Conservation (phyloP, 2,329 filamentous ascomycete species). For the Pseudocercospora cruenta region DNA sequence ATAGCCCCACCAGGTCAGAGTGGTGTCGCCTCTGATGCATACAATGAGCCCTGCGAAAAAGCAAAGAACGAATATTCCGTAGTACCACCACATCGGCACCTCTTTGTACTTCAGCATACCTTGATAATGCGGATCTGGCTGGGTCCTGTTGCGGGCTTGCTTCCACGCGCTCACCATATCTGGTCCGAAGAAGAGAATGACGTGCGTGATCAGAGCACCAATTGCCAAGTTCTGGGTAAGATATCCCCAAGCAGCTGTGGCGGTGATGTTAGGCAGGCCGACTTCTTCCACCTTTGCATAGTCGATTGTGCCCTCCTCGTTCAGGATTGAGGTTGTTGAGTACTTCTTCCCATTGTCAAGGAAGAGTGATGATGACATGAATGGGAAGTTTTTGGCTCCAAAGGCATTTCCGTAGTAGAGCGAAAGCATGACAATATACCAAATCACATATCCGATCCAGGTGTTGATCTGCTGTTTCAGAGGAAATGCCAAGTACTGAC, state of each 20-base stretch:
- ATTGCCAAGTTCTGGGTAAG: conserved; percentile 18
- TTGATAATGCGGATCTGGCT: conserved; percentile 39
- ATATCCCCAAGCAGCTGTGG: conserved; percentile 17
- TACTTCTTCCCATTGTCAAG: conserved; percentile 40
- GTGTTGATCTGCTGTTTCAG: conserved; percentile 51
- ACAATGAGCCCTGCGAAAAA: conserved; percentile 35
- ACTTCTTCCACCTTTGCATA: conserved; percentile 32
- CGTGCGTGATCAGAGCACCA: conserved; percentile 21
- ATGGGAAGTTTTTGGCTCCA: conserved; percentile 48
- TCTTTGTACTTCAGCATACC: conserved; percentile 39
- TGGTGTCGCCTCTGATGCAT: conserved; percentile 36
- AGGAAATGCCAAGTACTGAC: conserved; percentile 55
- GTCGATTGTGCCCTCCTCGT: conserved; percentile 45
- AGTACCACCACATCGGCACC: conserved; percentile 39
- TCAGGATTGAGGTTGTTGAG: conserved; percentile 45
- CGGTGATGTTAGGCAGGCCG: conserved; percentile 12
- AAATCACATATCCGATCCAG: conserved; percentile 51
- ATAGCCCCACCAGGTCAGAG: conserved; percentile 39
- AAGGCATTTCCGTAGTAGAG: conserved; percentile 51
- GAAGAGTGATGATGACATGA: conserved; percentile 50
- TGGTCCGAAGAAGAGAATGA: conserved; percentile 49
- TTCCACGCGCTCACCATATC: conserved; percentile 47
- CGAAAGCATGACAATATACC: conserved; percentile 48
- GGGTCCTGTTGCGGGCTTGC: conserved; percentile 26
- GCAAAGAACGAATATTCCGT: conserved; percentile 31